Conservation (phyloP, 139 green algal genomes). For the Nannochloris sp. region DNA sequence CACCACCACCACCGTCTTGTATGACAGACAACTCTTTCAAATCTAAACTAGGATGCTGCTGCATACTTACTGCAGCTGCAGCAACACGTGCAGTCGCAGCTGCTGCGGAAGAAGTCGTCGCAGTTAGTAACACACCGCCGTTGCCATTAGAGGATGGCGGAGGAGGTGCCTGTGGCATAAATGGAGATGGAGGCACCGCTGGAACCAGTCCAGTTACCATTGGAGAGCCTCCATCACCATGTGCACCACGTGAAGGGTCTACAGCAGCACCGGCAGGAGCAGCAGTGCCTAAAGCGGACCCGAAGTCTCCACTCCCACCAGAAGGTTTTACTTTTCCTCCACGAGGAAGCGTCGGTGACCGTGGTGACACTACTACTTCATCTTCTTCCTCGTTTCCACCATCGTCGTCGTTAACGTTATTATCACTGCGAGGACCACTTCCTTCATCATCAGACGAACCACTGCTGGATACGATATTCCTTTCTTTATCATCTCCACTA, state of each 20-base stretch:
- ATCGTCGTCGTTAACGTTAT: neutral
- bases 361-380: neutral
- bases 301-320: neutral
- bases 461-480: neutral
- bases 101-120: too few species aligned
- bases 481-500: neutral
- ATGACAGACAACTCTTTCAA: too few species aligned
- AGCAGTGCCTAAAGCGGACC: too few species aligned
- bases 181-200: too few species aligned
- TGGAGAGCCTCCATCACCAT: neutral
- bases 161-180: conserved; percentile 1
- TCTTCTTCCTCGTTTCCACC: neutral
- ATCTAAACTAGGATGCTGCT: too few species aligned
- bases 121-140: too few species aligned
- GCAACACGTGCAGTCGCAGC: too few species aligned
- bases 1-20: too few species aligned
- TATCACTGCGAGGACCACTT: neutral
- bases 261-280: too few species aligned
- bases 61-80: too few species aligned
- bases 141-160: too few species aligned
- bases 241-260: too few species aligned
- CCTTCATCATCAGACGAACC: neutral
- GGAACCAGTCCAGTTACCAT: neutral
- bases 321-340: neutral
- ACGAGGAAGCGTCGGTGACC: neutral